These are phyloP conservation scores for Incumbomyces lentus DNA, from an alignment of 2,329 filamentous ascomycete genomes.

Conservation along the genomic window DNA sequence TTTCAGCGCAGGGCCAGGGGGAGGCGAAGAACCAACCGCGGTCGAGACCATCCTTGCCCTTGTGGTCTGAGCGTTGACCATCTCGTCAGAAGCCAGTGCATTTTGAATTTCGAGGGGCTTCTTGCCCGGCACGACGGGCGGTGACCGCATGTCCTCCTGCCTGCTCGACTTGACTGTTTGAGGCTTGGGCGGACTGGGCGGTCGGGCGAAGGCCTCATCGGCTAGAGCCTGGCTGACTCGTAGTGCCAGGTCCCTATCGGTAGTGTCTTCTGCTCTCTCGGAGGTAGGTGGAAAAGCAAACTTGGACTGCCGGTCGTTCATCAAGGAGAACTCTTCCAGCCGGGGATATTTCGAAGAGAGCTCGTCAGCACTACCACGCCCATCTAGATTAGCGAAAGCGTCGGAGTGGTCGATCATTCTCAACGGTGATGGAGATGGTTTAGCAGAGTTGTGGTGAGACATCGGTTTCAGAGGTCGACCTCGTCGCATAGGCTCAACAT, in stretches of 20 bases:
- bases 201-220: conserved; percentile 67
- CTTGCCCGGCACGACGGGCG: conserved; percentile 14
- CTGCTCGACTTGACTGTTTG: conserved; percentile 23
- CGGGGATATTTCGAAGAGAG: conserved; percentile 78
- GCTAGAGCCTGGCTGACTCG: conserved; percentile 66
- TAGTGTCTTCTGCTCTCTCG: conserved; percentile 36
- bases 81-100: conserved; percentile 3
- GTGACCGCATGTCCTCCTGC: conserved; percentile 19
- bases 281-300: conserved; percentile 66
- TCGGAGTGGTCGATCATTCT: conserved; percentile 58
- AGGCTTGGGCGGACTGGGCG: conserved; percentile 24
- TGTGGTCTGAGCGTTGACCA: conserved; percentile 29
- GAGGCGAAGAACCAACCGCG: conserved; percentile 66
- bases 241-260: conserved; percentile 49
- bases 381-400: conserved; percentile 83
- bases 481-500: conserved; percentile 87
- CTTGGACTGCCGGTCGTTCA: conserved; percentile 72
- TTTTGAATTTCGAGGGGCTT: conserved; percentile 15
- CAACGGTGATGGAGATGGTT: conserved; percentile 58
- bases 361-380: conserved; percentile 59
- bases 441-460: conserved; percentile 39
- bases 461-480: conserved; percentile 56
- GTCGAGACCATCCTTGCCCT: conserved; percentile 52
- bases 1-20: conserved; percentile 31
- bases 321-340: conserved; percentile 80